phyloP scores from a whole-genome alignment of 176 grass and related monocot genomes.

The Avena atlantica region DNA sequence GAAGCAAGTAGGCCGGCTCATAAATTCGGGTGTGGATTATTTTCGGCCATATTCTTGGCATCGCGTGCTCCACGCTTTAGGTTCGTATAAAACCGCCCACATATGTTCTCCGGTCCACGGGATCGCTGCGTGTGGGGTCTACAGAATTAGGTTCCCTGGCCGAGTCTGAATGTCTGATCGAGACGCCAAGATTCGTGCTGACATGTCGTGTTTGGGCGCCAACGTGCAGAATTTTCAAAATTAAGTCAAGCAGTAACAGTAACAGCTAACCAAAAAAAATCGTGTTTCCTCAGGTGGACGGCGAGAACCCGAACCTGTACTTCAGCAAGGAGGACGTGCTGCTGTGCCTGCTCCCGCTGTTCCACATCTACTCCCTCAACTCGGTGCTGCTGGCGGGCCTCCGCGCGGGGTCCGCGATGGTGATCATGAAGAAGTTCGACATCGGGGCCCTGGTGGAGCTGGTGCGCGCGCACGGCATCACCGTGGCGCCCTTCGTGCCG shows the following conservation, averaged over 20 bases:
- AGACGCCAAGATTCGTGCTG: neutral
- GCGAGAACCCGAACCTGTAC: conserved; percentile 89
- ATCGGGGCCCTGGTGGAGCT: conserved; percentile 58
- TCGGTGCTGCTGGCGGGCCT: conserved; percentile 82
- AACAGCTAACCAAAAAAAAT: neutral
- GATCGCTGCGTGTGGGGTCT: neutral
- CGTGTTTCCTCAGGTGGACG: conserved; percentile 35
- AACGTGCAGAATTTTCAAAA: neutral
- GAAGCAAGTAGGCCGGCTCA: neutral
- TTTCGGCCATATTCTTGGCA: neutral
- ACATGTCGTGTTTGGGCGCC: neutral
- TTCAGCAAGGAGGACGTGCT: conserved; percentile 76
- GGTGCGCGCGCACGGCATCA: conserved; percentile 53
- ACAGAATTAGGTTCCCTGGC: neutral
- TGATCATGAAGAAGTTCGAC: conserved; percentile 90
- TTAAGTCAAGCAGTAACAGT: neutral
- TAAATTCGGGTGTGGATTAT: neutral
- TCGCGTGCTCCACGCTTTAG: neutral
- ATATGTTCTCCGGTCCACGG: neutral
- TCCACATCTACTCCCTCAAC: conserved; percentile 99
- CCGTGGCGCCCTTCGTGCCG: conserved; percentile 77
- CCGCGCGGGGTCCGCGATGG: conserved; percentile 61
- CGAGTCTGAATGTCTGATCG: neutral
- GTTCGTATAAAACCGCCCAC: neutral
- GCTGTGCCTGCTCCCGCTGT: conserved; percentile 81